Conservation (phyloP, 2,329 filamentous ascomycete genomes). For the Fusarium tupiense region DNA sequence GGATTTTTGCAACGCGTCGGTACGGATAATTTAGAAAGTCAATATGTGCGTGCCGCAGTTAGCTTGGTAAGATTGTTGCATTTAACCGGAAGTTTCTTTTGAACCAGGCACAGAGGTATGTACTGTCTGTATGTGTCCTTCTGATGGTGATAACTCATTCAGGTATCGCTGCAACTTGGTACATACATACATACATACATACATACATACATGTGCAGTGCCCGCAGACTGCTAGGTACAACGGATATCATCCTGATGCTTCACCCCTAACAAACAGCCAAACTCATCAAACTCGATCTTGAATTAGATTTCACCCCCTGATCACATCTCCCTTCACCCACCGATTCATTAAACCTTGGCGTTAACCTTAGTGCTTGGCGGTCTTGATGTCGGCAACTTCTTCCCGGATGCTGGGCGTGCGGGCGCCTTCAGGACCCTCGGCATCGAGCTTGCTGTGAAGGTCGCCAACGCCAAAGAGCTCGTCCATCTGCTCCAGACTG, state of each 20-base stretch:
- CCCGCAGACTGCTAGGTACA: background rate
- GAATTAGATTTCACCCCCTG: background rate
- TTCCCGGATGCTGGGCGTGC: constrained; percentile 42
- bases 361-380: background rate
- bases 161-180: background rate
- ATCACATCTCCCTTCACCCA: background rate
- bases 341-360: background rate
- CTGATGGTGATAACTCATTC: background rate
- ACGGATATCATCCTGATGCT: background rate
- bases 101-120: background rate
- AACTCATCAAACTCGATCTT: background rate
- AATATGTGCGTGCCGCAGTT: background rate
- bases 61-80: background rate
- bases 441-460: constrained; percentile 43
- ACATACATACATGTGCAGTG: background rate
- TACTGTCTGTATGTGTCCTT: background rate
- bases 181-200: background rate
- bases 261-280: background rate
- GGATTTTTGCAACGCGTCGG: background rate
- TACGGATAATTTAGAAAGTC: background rate
- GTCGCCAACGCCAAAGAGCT: constrained; percentile 70
- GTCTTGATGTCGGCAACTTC: constrained; percentile 33
- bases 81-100: background rate
- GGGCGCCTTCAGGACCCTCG: constrained; percentile 46
- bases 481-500: constrained; percentile 71